Conservation (phyloP, 176 grass and related monocot species). For the Triticum urartu region DNA sequence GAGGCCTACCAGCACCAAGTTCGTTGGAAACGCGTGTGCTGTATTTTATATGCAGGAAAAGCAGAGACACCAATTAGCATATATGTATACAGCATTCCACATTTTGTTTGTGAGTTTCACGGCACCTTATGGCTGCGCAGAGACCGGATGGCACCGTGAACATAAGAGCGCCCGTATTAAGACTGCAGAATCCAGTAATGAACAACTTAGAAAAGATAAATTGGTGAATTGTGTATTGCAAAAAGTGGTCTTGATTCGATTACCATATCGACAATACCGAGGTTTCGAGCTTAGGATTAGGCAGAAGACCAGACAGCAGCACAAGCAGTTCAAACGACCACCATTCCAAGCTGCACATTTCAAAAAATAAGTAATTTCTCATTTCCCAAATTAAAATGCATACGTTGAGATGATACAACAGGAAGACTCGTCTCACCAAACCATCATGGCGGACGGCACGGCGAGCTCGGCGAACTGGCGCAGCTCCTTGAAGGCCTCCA, state of each 20-base stretch:
- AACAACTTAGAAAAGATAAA: neutral
- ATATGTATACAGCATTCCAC: neutral
- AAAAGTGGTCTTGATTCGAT: neutral
- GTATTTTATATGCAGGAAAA: neutral
- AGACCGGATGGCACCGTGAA: constrained; percentile 12
- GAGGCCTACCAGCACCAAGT: neutral
- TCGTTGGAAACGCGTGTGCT: constrained; percentile 4
- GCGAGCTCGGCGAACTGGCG: neutral
- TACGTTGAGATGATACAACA: too few relatives aligned
- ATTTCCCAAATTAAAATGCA: too few relatives aligned
- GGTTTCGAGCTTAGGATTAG: constrained; percentile 17
- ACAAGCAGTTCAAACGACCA: constrained; percentile 5
- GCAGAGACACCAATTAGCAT: neutral
- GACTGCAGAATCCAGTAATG: neutral
- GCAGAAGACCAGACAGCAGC: constrained; percentile 6
- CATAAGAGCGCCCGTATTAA: neutral
- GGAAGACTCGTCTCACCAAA: neutral
- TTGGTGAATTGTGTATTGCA: neutral
- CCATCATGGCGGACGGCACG: constrained; percentile 4
- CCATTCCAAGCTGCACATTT: neutral
- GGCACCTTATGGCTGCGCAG: constrained; percentile 4
- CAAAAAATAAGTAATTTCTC: too few relatives aligned
- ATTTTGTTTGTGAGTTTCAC: neutral
- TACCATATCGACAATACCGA: constrained; percentile 13
- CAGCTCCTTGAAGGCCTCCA: constrained; percentile 19